Conservation (phyloP, 805 yeast genomes). For the Lachancea kluyveri region DNA sequence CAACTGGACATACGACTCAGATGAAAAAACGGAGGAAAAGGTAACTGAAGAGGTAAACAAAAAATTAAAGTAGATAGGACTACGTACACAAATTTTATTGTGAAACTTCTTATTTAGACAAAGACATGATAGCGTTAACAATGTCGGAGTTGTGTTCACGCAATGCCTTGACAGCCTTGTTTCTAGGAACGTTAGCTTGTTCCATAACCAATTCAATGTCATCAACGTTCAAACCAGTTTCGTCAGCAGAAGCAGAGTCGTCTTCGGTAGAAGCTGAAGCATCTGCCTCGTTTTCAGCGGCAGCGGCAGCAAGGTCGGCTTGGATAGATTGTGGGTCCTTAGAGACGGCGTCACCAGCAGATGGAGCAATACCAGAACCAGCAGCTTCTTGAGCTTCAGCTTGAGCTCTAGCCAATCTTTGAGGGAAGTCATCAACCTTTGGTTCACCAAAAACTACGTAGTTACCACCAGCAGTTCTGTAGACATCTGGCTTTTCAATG, state of each 20-base stretch:
- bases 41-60: not conserved
- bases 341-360: conserved; percentile 41
- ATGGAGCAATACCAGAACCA: conserved; percentile 40
- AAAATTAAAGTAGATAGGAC: not conserved
- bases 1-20: conserved; percentile 11
- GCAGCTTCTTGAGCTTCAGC: conserved; percentile 45
- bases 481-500: conserved; percentile 91
- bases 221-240: conserved; percentile 71
- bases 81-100: not conserved
- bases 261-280: conserved; percentile 35
- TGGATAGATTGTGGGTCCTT: conserved; percentile 74
- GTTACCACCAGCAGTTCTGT: conserved; percentile 87
- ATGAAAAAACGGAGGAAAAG: conserved; percentile 3
- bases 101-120: conserved; percentile 32
- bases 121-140: conserved; percentile 92
- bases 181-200: conserved; percentile 85
- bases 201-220: conserved; percentile 84
- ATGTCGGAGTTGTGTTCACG: conserved; percentile 86
- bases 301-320: conserved; percentile 71
- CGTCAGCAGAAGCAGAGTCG: conserved; percentile 70
- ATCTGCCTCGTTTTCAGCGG: conserved; percentile 41
- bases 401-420: conserved; percentile 80
- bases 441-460: conserved; percentile 98
- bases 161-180: conserved; percentile 88
- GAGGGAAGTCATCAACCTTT: conserved; percentile 87